Percentiles rank a stretch among this genome's conserved stretches.
phyloP scores from a whole-genome alignment of 2,329 filamentous ascomycete genomes.

The Fusarium sp. region DNA sequence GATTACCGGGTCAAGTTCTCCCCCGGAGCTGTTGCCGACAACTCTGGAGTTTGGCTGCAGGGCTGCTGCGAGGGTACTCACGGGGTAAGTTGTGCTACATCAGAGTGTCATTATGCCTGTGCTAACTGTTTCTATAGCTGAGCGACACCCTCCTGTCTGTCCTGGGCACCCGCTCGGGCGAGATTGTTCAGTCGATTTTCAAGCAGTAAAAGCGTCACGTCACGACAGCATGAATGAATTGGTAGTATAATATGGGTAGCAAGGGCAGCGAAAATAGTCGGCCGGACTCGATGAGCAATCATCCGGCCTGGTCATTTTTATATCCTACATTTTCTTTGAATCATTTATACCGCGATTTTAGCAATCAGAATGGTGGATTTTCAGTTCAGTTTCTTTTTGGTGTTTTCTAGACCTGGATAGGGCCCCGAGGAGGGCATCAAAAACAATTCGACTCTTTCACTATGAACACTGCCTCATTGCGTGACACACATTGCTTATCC shows the following conservation, averaged over 20 bases:
- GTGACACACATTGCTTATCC: not conserved
- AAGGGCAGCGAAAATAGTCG: constrained; percentile 40
- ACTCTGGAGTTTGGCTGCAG: constrained; percentile 88
- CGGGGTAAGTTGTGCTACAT: constrained; percentile 68
- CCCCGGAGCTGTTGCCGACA: constrained; percentile 69
- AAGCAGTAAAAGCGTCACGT: constrained; percentile 38
- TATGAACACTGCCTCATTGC: not conserved
- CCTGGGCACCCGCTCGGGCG: constrained; percentile 75
- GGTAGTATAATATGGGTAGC: constrained; percentile 37
- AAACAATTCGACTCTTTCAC: constrained; percentile 7
- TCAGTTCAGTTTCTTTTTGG: constrained; percentile 6
- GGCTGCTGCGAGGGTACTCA: constrained; percentile 94
- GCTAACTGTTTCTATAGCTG: constrained; percentile 58
- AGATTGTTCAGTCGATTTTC: constrained; percentile 81
- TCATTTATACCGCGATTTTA: constrained; percentile 12
- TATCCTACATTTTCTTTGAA: constrained; percentile 22
- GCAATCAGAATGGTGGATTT: constrained; percentile 20
- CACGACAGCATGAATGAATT: constrained; percentile 34
- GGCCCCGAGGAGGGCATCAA: constrained; percentile 11
- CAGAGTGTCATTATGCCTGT: not conserved
- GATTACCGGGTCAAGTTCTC: constrained; percentile 82
- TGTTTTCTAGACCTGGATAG: constrained; percentile 32
- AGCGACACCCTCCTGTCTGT: constrained; percentile 85
- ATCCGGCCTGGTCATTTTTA: constrained; percentile 25
- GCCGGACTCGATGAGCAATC: constrained; percentile 24